Evolutionary conservation across 2,329 filamentous ascomycete genomes (phyloP), one percentile per base, ranked within the genome.

Genomic region (Teratosphaeriaceae sp.): DNA sequence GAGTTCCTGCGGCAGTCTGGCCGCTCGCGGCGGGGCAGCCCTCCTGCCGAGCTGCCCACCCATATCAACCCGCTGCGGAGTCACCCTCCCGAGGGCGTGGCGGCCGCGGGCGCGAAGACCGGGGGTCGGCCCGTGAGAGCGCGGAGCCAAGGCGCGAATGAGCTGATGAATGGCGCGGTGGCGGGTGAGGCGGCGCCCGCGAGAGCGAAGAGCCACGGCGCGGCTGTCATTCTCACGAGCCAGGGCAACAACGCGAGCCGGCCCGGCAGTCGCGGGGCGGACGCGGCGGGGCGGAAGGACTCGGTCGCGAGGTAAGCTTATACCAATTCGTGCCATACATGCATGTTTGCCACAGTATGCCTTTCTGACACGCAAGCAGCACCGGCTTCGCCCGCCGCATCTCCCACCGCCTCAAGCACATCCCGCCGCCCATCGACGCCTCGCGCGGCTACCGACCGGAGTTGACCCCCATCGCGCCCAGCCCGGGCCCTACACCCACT

Each of bases 311-410:
- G 42, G 44, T 48, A 46, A 42, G 43, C n/a, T n/a, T n/a, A n/a
- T n/a, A n/a, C n/a, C n/a, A n/a, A n/a, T n/a, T n/a, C n/a, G n/a
- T n/a, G n/a, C n/a, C n/a, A n/a, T n/a, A n/a, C n/a, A n/a, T n/a
- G n/a, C n/a, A n/a, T n/a, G n/a, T n/a, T n/a, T n/a, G n/a, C n/a
- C n/a, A n/a, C n/a, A n/a, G n/a, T n/a, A n/a, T 19, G 6, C 36
- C 15, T 16, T 12, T 12, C 20, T 29, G 18, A 30, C 34, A 31
- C 30, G 12, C 5, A 40, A 18, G 19, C 15, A 43, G 52, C 23
- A 54, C 47, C 23, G 49, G 49, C 38, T 57, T 61, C 45, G 53
- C 53, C 12, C 51, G 56, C 19, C 53, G 57, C 38, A 42, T 61
- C 11, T 60, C 57, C 1, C 52, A 48, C 23, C 55, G 56, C 29